Evolutionary conservation across 2,329 filamentous ascomycete genomes (phyloP), one percentile per base, ranked within the genome.

Genomic region (Sphaceloma murrayae): DNA sequence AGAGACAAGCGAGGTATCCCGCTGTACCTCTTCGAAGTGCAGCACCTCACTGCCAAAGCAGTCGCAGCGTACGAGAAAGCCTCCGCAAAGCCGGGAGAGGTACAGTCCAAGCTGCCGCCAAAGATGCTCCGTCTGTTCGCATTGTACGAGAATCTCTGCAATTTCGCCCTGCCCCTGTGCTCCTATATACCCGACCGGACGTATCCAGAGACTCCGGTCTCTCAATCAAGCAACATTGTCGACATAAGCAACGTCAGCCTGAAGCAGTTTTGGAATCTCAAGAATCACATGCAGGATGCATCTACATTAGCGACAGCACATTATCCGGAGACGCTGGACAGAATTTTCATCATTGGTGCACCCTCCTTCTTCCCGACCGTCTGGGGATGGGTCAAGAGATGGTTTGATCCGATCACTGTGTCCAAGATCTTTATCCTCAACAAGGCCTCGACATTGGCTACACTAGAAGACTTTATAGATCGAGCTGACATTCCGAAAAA

Each of bases 261-360:
- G 62, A 86, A 85, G 68, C 87, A 93, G 67, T 95, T 95, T 62
- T 95, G 89, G 89, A 93, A 93, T 64, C 66, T 96, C 50, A 91
- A 93, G 69, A 68, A 67, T 17, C 89, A 95, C 63, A 94, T 96
- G 87, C 88, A 95, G 66, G 82, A 87, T 57, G 88, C 88, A 2
- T 88, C 82, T 57, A 77, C 80, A 48, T 70, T 95, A 45, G 89
- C 89, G 4, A 95, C 88, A 3, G 86, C 88, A 4, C 85, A 95
- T 65, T 96, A 95, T 61, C 89, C 89, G 1, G 89, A 96, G 66
- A 96, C 88, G 0, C 67, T 95, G 39, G 89, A 93, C 61, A 75
- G 85, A 53, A 84, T 83, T 62, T 86, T 81, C 58, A 82, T 96
- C 56, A 86, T 95, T 51, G 88, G 88, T 49, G 89, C 89, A 0